Evolutionary conservation across 1,139 yeast species (phyloP).

Genomic region (Kazachstania sp.): DNA sequence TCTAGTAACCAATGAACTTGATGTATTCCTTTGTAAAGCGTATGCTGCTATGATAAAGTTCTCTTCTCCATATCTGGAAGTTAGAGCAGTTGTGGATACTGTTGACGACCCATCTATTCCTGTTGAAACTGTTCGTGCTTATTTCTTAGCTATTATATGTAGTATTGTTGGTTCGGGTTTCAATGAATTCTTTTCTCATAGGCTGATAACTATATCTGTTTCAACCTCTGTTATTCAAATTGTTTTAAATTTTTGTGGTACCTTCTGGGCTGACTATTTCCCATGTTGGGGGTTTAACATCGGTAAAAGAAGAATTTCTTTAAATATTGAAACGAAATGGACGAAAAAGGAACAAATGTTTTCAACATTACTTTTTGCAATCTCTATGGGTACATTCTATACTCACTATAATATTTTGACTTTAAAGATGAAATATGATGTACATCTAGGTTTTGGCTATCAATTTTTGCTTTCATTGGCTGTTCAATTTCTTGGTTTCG

Average conservation of each 20-base stretch:
- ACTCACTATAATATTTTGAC: constrained; percentile 39
- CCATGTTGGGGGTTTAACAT: constrained; percentile 43
- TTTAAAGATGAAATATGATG: constrained; percentile 38
- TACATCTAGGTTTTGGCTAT: constrained; percentile 41
- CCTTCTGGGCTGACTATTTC: constrained; percentile 32
- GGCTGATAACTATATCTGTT: constrained; percentile 45
- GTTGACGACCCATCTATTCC: constrained; percentile 42
- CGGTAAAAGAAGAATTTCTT: constrained; percentile 34
- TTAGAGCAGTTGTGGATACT: constrained; percentile 49
- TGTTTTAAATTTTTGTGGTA: constrained; percentile 51
- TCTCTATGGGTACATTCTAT: constrained; percentile 38
- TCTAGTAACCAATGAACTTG: constrained; percentile 5
- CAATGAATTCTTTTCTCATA: constrained; percentile 49
- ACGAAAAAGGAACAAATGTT: constrained; percentile 61
- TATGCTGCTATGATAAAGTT: constrained; percentile 43
- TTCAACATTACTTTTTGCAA: constrained; percentile 41
- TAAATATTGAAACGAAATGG: constrained; percentile 56
- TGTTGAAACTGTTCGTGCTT: constrained; percentile 51
- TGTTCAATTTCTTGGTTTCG: constrained; percentile 54
- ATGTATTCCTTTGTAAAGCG: constrained; percentile 31
- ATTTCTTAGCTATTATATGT: constrained; percentile 49
- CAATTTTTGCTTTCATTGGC: constrained; percentile 44
- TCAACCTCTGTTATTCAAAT: constrained; percentile 45
- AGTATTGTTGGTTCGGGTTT: constrained; percentile 46
- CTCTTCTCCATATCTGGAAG: constrained; percentile 59